phyloP scores from a whole-genome alignment of 129 eudicot species.

The Scalesia atractyloides region DNA sequence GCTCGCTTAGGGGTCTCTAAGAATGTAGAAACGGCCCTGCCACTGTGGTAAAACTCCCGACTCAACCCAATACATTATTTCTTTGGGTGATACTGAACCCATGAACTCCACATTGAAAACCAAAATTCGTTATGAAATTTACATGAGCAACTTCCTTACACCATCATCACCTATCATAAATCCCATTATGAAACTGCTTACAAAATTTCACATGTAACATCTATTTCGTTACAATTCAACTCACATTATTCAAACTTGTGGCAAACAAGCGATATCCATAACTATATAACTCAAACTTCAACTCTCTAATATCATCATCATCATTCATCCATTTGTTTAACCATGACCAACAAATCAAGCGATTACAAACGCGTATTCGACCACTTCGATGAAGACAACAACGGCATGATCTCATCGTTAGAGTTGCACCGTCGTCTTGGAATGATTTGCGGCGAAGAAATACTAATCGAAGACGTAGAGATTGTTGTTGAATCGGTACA shows the following conservation, averaged over 20 bases:
- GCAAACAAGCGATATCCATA: slow-evolving; percentile 10
- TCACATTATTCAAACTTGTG: neutral
- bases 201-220: neutral
- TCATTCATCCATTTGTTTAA: neutral
- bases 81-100: too few species aligned
- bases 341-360: slow-evolving; percentile 24
- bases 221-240: slow-evolving; percentile 8
- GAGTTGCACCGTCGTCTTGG: slow-evolving; percentile 27
- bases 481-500: slow-evolving; percentile 1
- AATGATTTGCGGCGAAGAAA: slow-evolving; percentile 8
- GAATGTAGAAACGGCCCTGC: too few species aligned
- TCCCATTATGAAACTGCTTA: slow-evolving; percentile 20
- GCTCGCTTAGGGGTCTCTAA: too few species aligned
- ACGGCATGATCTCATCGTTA: slow-evolving; percentile 31
- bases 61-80: too few species aligned
- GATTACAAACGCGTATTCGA: slow-evolving; percentile 41
- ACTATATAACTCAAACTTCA: slow-evolving; percentile 18
- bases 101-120: neutral
- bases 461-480: slow-evolving; percentile 27
- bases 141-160: slow-evolving; percentile 5
- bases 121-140: neutral
- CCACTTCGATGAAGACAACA: slow-evolving; percentile 37
- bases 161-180: neutral
- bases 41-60: too few species aligned
- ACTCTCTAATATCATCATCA: neutral